These are phyloP conservation scores for Candida arabinofermentans DNA, from an alignment of 805 yeast species.

Conservation along the genomic window DNA sequence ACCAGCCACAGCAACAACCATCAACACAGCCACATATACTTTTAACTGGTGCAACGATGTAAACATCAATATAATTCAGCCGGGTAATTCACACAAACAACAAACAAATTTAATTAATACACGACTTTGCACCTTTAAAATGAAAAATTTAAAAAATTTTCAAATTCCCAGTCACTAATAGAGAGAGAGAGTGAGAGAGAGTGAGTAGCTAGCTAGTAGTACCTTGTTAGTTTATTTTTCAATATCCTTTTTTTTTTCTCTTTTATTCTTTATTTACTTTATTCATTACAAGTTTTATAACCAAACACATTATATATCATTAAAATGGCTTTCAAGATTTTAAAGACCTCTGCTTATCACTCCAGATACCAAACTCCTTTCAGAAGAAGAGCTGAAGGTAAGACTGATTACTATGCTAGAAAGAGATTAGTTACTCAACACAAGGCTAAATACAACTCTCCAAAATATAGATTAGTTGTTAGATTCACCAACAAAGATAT, in stretches of 20 bases:
- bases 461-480: constrained; percentile 99
- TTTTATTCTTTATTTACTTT: neutral
- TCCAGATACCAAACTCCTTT: constrained; percentile 99
- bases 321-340: constrained; percentile 73
- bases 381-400: constrained; percentile 99
- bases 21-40: too few relatives aligned
- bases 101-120: too few relatives aligned
- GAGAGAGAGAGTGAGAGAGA: too few relatives aligned
- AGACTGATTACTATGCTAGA: constrained; percentile 99
- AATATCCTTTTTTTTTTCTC: neutral
- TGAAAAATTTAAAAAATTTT: too few relatives aligned
- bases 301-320: neutral
- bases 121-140: too few relatives aligned
- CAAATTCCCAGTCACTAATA: too few relatives aligned
- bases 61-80: too few relatives aligned
- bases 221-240: neutral
- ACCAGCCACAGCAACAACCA: too few relatives aligned
- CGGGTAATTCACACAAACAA: too few relatives aligned
- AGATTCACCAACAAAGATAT: constrained; percentile 99
- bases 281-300: neutral
- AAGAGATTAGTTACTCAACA: constrained; percentile 99
- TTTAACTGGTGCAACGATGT: too few relatives aligned
- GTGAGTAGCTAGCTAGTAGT: too few relatives aligned
- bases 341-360: constrained; percentile 91
- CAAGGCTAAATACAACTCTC: constrained; percentile 99